Evolutionary conservation across 352 stramenopile genomes (phyloP).

Genomic region (Pythium insidiosum): DNA sequence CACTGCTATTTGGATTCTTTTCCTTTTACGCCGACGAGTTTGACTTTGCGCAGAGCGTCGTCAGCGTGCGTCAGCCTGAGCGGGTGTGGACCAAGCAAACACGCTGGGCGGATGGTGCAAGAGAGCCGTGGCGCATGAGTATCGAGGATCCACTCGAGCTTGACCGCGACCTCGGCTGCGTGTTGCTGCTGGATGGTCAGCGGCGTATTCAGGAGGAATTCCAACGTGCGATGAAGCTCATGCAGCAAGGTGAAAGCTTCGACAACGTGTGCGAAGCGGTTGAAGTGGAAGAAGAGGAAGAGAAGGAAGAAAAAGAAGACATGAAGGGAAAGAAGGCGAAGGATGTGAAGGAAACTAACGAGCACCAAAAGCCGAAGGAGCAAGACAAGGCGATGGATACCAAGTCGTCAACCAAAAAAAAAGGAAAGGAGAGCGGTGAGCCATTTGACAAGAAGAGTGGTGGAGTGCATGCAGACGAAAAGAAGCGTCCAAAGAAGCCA

Average conservation of each 20-base stretch:
- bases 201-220: conserved; percentile 57
- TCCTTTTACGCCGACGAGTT: conserved; percentile 95
- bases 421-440: too few species aligned
- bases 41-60: conserved; percentile 91
- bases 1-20: conserved; percentile 94
- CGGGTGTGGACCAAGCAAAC: conserved; percentile 28
- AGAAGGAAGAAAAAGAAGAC: conserved; percentile 1
- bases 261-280: conserved; percentile 1
- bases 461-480: too few species aligned
- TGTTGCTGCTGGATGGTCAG: conserved; percentile 62
- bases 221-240: conserved; percentile 38
- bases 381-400: background rate
- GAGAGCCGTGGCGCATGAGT: conserved; percentile 75
- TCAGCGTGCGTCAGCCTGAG: conserved; percentile 82
- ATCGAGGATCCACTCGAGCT: conserved; percentile 82
- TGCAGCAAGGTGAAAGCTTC: conserved; percentile 45
- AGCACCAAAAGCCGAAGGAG: background rate
- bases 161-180: conserved; percentile 68
- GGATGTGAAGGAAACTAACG: background rate
- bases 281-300: background rate
- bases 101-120: conserved; percentile 36
- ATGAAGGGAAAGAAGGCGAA: conserved; percentile 1
- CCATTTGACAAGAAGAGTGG: too few species aligned
- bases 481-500: too few species aligned
- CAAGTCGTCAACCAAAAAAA: too few species aligned